Percentiles rank a stretch among this genome's conserved stretches.
Conservation (phyloP, 176 grass and related monocot genomes). For the Cenchrus fungigraminus region DNA sequence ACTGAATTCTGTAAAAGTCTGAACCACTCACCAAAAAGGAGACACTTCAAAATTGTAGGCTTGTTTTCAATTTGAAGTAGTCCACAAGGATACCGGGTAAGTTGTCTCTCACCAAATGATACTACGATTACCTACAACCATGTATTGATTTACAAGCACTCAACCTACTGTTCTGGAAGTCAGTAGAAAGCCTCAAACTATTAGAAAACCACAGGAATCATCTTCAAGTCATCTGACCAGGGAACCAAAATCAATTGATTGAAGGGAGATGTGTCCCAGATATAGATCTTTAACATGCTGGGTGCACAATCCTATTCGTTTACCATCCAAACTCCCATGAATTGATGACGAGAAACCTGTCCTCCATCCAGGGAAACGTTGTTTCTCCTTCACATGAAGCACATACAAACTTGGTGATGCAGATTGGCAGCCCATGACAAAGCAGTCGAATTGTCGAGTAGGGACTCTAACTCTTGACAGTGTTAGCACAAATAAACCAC, state of each 20-base stretch:
- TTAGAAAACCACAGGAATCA: background rate
- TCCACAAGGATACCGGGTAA: background rate
- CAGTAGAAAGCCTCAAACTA: conserved; percentile 5
- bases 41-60: background rate
- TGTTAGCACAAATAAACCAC: conserved; percentile 77
- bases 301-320: conserved; percentile 76
- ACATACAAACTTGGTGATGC: conserved; percentile 81
- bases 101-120: background rate
- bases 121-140: background rate
- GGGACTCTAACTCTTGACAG: conserved; percentile 83
- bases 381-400: conserved; percentile 84
- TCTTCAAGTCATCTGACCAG: conserved; percentile 48
- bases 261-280: conserved; percentile 81
- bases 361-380: conserved; percentile 84
- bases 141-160: conserved; percentile 5
- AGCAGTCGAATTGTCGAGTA: conserved; percentile 68
- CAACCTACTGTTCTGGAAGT: background rate
- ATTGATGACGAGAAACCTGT: conserved; percentile 91
- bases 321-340: conserved; percentile 73
- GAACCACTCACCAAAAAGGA: conserved; percentile 15
- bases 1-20: background rate
- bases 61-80: conserved; percentile 9
- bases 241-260: conserved; percentile 86
- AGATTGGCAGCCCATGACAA: conserved; percentile 75
- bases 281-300: conserved; percentile 97